Percentiles rank a stretch among this genome's conserved stretches.
These are phyloP conservation scores for Fusarium sp. DNA, from an alignment of 2,329 filamentous ascomycete genomes.

Conservation along the genomic window DNA sequence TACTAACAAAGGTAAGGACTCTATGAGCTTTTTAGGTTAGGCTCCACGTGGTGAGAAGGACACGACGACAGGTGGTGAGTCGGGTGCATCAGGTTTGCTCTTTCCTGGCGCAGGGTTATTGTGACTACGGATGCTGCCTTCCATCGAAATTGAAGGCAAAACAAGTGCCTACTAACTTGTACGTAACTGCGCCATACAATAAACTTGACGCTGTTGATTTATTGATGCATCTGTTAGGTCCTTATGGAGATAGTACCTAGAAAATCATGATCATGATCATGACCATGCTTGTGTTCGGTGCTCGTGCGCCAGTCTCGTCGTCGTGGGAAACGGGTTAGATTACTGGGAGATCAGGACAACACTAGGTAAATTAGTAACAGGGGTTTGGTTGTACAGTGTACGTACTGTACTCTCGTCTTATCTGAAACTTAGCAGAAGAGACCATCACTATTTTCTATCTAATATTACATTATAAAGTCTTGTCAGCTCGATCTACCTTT, in stretches of 20 bases:
- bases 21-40: conserved; percentile 37
- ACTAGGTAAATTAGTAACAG: conserved; percentile 9
- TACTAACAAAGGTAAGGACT: conserved; percentile 20
- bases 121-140: not conserved
- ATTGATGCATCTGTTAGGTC: not conserved
- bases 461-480: not conserved
- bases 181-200: not conserved
- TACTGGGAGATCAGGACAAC: conserved; percentile 21
- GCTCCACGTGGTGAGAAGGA: conserved; percentile 45
- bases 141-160: conserved; percentile 14
- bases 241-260: not conserved
- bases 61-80: conserved; percentile 41
- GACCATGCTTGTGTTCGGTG: not conserved
- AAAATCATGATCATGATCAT: not conserved
- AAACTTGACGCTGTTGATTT: not conserved
- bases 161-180: not conserved
- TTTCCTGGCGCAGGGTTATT: not conserved
- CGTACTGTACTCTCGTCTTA: conserved; percentile 1
- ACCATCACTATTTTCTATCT: not conserved
- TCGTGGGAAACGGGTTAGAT: conserved; percentile 2
- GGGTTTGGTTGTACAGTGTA: not conserved
- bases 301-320: conserved; percentile 11
- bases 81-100: no score
- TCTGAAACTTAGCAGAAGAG: conserved; percentile 18
- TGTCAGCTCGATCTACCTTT: not conserved